Evolutionary conservation across 2,329 filamentous ascomycete species (phyloP), one percentile per base, ranked within the genome.

Genomic region (Didymellaceae sp.): DNA sequence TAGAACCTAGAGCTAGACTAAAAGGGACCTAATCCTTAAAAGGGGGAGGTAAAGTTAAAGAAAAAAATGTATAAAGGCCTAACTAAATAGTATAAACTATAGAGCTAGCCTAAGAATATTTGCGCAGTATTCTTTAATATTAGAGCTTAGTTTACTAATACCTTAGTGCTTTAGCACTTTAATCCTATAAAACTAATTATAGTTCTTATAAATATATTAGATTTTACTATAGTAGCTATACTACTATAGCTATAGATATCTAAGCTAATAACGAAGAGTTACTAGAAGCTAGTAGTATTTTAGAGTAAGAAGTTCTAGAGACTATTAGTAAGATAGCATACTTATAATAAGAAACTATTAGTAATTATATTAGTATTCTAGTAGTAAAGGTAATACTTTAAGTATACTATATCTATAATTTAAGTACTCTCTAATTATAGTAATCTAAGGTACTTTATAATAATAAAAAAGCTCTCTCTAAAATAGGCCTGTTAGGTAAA

Each of bases 241-340:
- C 20, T 37, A 8, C 20, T 24, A n/a, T 13, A 37, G 20, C 18
- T 14, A 37, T 13, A 37, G 18, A 21, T 20, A 4, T 37, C 18
- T 22, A 32, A 32, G 30, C 30, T 32, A 43, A 5, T 18, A 26
- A 32, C 5, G 11, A 10, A 33, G n/a, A 5, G 43, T 21, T 9
- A 51, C 17, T 39, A 25, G 21, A 32, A 45, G 9, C 47, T 38
- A 34, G 41, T 51, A 16, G 34, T 16, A 4, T 45, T 45, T 21
- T 37, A 17, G 11, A 39, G 32, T 6, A 31, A 34, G 6, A 45
- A 34, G 26, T 28, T 51, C 7, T 20, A n/a, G 5, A 8, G 20
- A 4, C 9, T 22, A 33, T 35, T 20, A 25, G 13, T 38, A 21
- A 42, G 35, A 22, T 49, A 34, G 26, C 3, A 48, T 11, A 43